Percentiles rank a stretch among this genome's conserved stretches.
Evolutionary conservation across 2,329 filamentous ascomycete species (phyloP).

Genomic region (Verticillium isaacii): DNA sequence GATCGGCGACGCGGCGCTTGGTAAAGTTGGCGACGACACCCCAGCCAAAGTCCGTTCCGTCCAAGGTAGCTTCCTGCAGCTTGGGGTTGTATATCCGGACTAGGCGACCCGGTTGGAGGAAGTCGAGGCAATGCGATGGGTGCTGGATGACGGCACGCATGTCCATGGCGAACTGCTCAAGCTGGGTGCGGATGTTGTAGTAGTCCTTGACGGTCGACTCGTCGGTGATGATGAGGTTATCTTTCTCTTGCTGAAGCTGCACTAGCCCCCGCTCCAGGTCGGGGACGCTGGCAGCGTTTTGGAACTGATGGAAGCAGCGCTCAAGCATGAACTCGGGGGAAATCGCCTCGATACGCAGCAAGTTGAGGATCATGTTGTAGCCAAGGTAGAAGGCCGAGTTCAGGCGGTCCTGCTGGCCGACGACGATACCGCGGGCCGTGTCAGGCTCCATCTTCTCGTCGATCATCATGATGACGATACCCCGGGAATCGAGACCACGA

Average conservation of each 20-base stretch:
- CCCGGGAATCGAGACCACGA: conserved; percentile 93
- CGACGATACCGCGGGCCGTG: conserved; percentile 90
- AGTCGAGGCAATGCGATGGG: conserved; percentile 79
- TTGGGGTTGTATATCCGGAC: conserved; percentile 75
- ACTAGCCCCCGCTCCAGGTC: conserved; percentile 78
- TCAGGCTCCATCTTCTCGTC: conserved; percentile 93
- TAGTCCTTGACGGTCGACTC: conserved; percentile 91
- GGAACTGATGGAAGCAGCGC: conserved; percentile 96
- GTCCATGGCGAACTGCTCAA: conserved; percentile 79
- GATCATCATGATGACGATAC: conserved; percentile 99
- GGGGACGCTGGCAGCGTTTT: conserved; percentile 85
- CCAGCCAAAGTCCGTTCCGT: conserved; percentile 84
- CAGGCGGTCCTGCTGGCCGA: conserved; percentile 92
- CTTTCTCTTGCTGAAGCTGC: conserved; percentile 70
- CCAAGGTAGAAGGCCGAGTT: conserved; percentile 97
- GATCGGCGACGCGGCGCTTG: conserved; percentile 48
- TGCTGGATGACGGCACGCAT: conserved; percentile 91
- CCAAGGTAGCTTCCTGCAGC: conserved; percentile 27
- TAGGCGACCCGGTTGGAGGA: conserved; percentile 81
- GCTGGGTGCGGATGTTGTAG: conserved; percentile 80
- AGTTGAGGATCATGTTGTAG: conserved; percentile 98
- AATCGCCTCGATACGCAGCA: conserved; percentile 97
- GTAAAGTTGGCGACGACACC: conserved; percentile 77
- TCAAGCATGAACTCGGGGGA: conserved; percentile 99
- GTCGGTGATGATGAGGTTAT: conserved; percentile 73